A percentile compares a stretch with the other conserved stretches of the same genome.
These are phyloP conservation scores for Pleurotus tuoliensis DNA, from an alignment of 768 basidiomycete species.

Conservation along the genomic window DNA sequence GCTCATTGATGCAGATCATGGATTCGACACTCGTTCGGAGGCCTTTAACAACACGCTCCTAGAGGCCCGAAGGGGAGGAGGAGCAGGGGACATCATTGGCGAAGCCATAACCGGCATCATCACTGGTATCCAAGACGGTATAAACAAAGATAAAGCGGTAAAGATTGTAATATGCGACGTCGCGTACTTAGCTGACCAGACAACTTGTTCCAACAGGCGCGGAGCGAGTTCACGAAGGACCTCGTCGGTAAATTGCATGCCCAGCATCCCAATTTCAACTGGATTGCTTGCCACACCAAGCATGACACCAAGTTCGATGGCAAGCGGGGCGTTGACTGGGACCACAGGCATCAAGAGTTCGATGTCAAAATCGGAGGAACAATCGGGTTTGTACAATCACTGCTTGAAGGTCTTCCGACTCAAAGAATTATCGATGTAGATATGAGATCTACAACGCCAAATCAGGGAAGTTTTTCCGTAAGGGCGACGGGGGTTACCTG, in stretches of 20 bases:
- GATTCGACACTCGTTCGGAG: neutral
- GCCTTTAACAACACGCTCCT: neutral
- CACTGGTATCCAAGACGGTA: constrained; percentile 3
- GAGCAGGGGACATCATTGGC: neutral
- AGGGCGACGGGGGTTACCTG: constrained; percentile 3
- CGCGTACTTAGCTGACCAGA: neutral
- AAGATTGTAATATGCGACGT: neutral
- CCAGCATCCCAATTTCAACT: constrained; percentile 8
- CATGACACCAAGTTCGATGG: constrained; percentile 6
- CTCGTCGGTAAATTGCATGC: neutral
- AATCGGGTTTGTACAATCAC: constrained; percentile 4
- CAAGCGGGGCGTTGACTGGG: constrained; percentile 5
- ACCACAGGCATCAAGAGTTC: constrained; percentile 12
- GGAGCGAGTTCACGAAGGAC: neutral
- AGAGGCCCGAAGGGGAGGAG: neutral
- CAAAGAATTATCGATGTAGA: neutral
- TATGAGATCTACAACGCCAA: constrained; percentile 10
- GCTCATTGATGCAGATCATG: too few relatives aligned
- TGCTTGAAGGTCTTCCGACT: neutral
- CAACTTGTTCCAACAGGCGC: neutral
- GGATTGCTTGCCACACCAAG: constrained; percentile 10
- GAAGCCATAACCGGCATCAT: neutral
- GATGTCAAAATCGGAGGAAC: constrained; percentile 10
- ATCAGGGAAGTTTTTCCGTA: neutral
- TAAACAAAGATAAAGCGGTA: constrained; percentile 3